Base-by-base conservation (phyloP, 139 green algal species). In the Micractinium sp. region DNA sequence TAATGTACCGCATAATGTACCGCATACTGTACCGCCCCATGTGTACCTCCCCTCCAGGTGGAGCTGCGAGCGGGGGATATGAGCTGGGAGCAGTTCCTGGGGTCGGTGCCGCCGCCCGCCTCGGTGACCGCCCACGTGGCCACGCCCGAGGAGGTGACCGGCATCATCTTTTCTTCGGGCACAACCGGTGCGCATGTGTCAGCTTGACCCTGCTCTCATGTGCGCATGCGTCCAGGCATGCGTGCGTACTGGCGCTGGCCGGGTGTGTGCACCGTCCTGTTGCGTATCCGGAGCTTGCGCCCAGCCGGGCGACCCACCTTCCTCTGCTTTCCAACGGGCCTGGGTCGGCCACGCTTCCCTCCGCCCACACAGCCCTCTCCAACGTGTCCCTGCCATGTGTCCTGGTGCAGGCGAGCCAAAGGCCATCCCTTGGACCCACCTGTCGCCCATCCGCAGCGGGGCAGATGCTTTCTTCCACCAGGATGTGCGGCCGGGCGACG, bases 101-200 rank as follows among this genome's bases (percentile, higher is more conserved):
- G 38, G 20, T n/a, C 38, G 0, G 90, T 61, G 67, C n/a, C 61
- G 0, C 53, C 63, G 18, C 56, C 81, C 0, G 0, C 67, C 0
- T 18, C 25, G 53, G 23, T 84, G 76, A 14, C 16, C 9, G 76
- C 94, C 0, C 88, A 95, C 53, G 39, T 93, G 0, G 91, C 90
- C 3, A 82, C 90, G n/a, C 86, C 92, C 0, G 61, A 93, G 75
- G 93, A 93, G 23, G 60, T 89, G 38, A 95, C 90, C 74, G 97
- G 96, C 89, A 94, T 99, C 47, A 93, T 99, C 19, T 99, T 99
- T 91, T 98, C 95, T 14, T 98, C 96, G 0, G 97, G 97, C 79
- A 99, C 97, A 20, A 99, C 97, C 56, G 97, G 93, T 81, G 75
- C 15, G 33, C 39, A 23, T 36, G 73, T 36, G n/a, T 41, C 13